A percentile compares a stretch with the other conserved stretches of the same genome.
phyloP scores from a whole-genome alignment of 2,329 filamentous ascomycete genomes.

The Pezicula radicicola region DNA sequence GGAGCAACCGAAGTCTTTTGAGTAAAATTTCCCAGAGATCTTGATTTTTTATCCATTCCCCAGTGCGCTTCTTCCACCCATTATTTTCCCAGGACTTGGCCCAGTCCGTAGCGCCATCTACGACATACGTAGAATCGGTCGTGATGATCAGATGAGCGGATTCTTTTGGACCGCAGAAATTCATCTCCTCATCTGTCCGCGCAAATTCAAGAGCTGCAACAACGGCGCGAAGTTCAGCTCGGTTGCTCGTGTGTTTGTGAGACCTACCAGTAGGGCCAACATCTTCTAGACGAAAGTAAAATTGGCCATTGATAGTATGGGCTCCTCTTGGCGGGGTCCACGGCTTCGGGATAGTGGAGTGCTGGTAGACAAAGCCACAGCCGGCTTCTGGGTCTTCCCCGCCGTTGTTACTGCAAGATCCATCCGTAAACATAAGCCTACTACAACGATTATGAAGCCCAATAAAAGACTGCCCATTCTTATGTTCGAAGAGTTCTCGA shows the following conservation, averaged over 20 bases:
- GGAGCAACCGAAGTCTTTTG: slow-evolving; percentile 11
- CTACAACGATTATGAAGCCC: no score
- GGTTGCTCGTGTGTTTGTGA: slow-evolving; percentile 43
- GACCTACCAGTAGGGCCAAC: not conserved
- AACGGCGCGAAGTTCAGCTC: slow-evolving; percentile 52
- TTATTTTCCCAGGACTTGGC: slow-evolving; percentile 39
- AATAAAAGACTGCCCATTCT: no score
- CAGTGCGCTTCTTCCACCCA: slow-evolving; percentile 37
- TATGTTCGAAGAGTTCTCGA: no score
- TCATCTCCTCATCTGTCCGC: not conserved
- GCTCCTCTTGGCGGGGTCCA: no score
- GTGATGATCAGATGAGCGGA: slow-evolving; percentile 42
- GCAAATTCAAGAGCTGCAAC: slow-evolving; percentile 42
- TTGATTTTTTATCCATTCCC: slow-evolving; percentile 39
- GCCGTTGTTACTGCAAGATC: no score
- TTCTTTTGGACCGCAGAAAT: slow-evolving; percentile 39
- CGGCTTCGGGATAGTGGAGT: no score
- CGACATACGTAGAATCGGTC: slow-evolving; percentile 50
- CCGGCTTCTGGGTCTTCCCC: no score
- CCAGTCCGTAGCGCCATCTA: slow-evolving; percentile 42
- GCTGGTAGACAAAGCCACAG: no score
- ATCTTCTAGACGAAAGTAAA: slow-evolving; percentile 10
- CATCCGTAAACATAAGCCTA: no score
- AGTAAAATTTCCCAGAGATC: slow-evolving; percentile 51
- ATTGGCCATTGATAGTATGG: not conserved